Base-by-base conservation (phyloP, 331 rosid species). In the Phaseolus coccineus region DNA sequence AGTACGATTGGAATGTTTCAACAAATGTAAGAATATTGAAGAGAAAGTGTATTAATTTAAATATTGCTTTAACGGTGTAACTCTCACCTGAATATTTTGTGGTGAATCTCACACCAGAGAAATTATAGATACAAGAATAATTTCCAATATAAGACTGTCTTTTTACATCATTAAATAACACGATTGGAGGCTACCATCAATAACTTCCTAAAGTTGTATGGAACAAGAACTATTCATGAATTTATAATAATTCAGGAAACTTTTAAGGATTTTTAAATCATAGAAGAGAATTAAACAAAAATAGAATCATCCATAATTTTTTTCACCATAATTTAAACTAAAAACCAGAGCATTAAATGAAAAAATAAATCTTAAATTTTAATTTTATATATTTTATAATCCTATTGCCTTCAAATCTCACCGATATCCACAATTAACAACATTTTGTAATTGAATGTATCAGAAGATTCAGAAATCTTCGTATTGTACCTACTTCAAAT, bases 81-180 rank as follows among this genome's bases (percentile, higher is more conserved):
- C 59, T 64, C 64, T 9, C 10, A n/a, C 72, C 62, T 71, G 70
- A 53, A 47, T 47, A 69, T 76, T 55, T 71, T 80, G 75, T 71
- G n/a, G n/a, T 44, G 72, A 39, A 69, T 74, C 37, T 80, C 66
- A 75, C 22, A 46, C 44, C 55, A 80, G 73, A 51, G 37, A 69
- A 57, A 76, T 27, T 76, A 81, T 28, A 48, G 68, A 51, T 19
- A 61, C 44, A 69, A 75, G 47, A 57, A 28, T 31, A 81, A 50
- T 61, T 63, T 35, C 44, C 74, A 52, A 50, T 50, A 31, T 12
- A 8, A 68, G 73, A 70, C 67, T 58, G n/a, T 2, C 25, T 28
- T 35, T 61, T 68, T 50, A 67, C 68, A 55, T 75, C 48, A 51
- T 50, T 52, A 40, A 75, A 13, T 9, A 72, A 69, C 59, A 62